These are phyloP conservation scores for Amanita polypyramis DNA, from an alignment of 768 basidiomycete species.

Conservation along the genomic window DNA sequence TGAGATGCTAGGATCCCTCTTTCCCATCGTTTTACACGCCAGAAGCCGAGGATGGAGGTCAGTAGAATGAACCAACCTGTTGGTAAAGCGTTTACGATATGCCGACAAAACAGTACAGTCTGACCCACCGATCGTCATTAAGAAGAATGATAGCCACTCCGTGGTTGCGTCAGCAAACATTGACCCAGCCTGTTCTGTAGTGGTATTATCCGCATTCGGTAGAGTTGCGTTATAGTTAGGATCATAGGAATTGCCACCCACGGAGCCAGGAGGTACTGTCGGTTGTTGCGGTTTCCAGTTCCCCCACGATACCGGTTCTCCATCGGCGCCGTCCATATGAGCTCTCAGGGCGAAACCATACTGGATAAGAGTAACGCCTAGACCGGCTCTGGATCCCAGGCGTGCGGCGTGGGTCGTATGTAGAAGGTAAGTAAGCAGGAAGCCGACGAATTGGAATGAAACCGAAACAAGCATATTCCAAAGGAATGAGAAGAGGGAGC, in stretches of 20 bases:
- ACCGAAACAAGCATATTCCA: constrained; percentile 92
- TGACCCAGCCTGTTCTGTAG: constrained; percentile 28
- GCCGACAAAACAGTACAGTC: background rate
- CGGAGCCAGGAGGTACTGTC: constrained; percentile 30
- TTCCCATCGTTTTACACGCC: constrained; percentile 88
- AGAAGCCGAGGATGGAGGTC: constrained; percentile 83
- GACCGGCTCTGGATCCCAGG: constrained; percentile 85
- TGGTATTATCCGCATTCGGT: constrained; percentile 18
- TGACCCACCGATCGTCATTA: constrained; percentile 75
- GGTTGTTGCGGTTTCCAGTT: constrained; percentile 15
- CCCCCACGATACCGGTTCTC: constrained; percentile 21
- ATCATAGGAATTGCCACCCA: constrained; percentile 37
- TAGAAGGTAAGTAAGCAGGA: constrained; percentile 86
- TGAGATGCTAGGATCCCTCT: constrained; percentile 58
- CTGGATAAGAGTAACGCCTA: constrained; percentile 95
- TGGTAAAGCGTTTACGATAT: background rate
- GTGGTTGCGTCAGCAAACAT: constrained; percentile 60
- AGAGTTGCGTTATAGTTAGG: constrained; percentile 15
- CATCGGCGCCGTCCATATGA: constrained; percentile 29
- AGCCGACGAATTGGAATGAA: constrained; percentile 96
- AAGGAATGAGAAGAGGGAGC: constrained; percentile 74
- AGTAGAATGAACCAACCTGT: constrained; percentile 80
- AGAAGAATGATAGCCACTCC: constrained; percentile 91
- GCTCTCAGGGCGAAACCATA: constrained; percentile 79
- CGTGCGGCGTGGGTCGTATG: constrained; percentile 91